Percentiles rank a stretch among this genome's conserved stretches.
Evolutionary conservation across 352 stramenopile species (phyloP).

Genomic region (Elongisporangium anandrum): DNA sequence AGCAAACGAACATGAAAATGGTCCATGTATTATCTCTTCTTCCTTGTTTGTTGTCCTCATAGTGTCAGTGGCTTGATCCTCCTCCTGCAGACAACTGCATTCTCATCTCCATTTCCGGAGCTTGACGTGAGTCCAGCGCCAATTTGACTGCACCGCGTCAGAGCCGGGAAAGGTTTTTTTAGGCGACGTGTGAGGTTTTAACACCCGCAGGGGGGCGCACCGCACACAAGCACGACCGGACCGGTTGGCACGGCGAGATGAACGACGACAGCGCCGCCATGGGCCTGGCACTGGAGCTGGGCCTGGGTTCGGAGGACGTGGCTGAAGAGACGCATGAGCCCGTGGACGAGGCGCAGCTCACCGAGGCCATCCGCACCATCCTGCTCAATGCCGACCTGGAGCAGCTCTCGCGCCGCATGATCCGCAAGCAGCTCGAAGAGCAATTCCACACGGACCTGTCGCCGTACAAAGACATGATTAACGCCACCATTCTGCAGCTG

Average conservation of each 20-base stretch:
- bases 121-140: neutral
- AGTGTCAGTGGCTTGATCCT: neutral
- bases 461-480: constrained; percentile 82
- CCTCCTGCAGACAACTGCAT: too few species aligned
- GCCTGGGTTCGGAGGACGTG: constrained; percentile 39
- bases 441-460: constrained; percentile 77
- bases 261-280: constrained; percentile 40
- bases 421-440: constrained; percentile 81
- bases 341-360: constrained; percentile 60
- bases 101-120: neutral
- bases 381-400: constrained; percentile 78
- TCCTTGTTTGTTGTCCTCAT: neutral
- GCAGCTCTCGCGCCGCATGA: constrained; percentile 82
- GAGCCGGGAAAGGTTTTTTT: constrained; percentile 3
- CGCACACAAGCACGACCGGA: constrained; percentile 2
- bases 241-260: constrained; percentile 18
- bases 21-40: neutral
- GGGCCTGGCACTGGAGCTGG: constrained; percentile 55
- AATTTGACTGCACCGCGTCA: neutral
- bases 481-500: constrained; percentile 70
- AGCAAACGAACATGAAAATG: neutral
- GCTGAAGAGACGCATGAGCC: constrained; percentile 17
- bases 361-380: constrained; percentile 70
- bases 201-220: neutral
- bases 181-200: constrained; percentile 1